Conservation (phyloP, 805 yeast species). For the Myxozyma udenii region DNA sequence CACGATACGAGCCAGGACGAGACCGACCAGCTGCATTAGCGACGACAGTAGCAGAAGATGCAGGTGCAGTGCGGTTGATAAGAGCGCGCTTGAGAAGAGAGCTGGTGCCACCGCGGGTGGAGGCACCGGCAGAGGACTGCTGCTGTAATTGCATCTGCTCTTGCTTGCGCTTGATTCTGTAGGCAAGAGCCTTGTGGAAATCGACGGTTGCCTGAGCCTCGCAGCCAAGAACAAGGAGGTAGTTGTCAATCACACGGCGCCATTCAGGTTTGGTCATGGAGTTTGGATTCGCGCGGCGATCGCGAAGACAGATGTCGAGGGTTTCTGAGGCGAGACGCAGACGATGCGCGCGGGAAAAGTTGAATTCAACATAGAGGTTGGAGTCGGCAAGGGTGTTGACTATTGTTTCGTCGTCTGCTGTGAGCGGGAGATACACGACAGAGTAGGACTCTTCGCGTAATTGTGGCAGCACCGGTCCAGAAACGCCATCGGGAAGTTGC, state of each 20-base stretch:
- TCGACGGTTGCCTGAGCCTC: slow-evolving; percentile 70
- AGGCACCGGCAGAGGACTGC: too few species aligned
- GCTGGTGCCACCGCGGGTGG: too few species aligned
- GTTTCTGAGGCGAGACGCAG: slow-evolving; percentile 61
- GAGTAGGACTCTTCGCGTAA: slow-evolving; percentile 42
- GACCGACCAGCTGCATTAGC: too few species aligned
- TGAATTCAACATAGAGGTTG: slow-evolving; percentile 65
- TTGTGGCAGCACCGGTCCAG: slow-evolving; percentile 37
- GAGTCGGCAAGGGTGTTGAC: slow-evolving; percentile 51
- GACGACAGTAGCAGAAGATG: too few species aligned
- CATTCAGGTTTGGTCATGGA: slow-evolving; percentile 53
- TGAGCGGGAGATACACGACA: slow-evolving; percentile 52
- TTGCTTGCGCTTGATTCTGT: slow-evolving; percentile 36
- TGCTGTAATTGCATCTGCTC: slow-evolving; percentile 32
- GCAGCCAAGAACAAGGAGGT: slow-evolving; percentile 58
- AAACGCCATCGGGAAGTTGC: too few species aligned
- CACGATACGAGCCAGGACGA: too few species aligned
- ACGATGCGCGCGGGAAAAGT: slow-evolving; percentile 53
- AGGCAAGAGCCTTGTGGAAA: slow-evolving; percentile 42
- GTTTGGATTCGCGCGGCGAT: slow-evolving; percentile 39
- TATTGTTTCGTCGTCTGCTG: slow-evolving; percentile 48
- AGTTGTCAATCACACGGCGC: slow-evolving; percentile 73
- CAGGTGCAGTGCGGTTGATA: slow-evolving; percentile 12
- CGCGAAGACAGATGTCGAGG: slow-evolving; percentile 41
- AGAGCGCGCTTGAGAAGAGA: slow-evolving; percentile 17